Evolutionary conservation across 176 grass and related monocot genomes (phyloP), one percentile per base, ranked within the genome.

Genomic region (Saccharum spontaneum): DNA sequence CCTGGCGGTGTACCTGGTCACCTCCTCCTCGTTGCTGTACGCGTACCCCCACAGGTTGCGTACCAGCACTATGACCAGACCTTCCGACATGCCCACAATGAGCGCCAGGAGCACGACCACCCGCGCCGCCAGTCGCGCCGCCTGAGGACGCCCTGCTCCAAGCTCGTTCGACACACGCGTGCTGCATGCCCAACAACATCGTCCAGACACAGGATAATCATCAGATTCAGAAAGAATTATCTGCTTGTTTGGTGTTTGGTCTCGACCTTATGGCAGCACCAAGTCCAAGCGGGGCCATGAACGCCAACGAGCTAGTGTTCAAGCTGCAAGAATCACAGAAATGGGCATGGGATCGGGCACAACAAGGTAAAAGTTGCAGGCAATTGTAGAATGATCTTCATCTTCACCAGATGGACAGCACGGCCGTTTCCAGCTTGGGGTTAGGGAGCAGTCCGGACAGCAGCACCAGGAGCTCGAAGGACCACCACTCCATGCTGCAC

Each of bases 131-230:
- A 89, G 79, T 1, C 72, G 76, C 3, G 92, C 92, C 18, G 69
- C 79, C 55, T 84, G 67, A 0, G 83, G 86, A 6, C 24, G 79
- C 7, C 80, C 89, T 8, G 92, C 92, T 6, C 92, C 92, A 14
- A 94, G 86, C 79, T 94, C 92, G 77, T 94, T 94, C 40, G 89
- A 91, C n/a, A 91, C 89, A 0, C 89, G 79, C 8, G 92, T 94
- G 68, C 92, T 94, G 67, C 20, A 1, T 59, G 54, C 6, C 54
- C 22, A 60, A 23, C 8, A 33, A 66, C 28, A 66, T 66, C 1
- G 8, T 15, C 26, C 34, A 36, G 33, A 33, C 33, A 33, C 49
- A 52, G 62, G 61, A 30, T 45, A 11, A 65, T 14, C 8, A 81
- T 20, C 50, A 50, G 13, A 41, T 33, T 33, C 33, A 2, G 40